Conservation (phyloP, 139 green algal genomes). For the Nannochloris sp. region DNA sequence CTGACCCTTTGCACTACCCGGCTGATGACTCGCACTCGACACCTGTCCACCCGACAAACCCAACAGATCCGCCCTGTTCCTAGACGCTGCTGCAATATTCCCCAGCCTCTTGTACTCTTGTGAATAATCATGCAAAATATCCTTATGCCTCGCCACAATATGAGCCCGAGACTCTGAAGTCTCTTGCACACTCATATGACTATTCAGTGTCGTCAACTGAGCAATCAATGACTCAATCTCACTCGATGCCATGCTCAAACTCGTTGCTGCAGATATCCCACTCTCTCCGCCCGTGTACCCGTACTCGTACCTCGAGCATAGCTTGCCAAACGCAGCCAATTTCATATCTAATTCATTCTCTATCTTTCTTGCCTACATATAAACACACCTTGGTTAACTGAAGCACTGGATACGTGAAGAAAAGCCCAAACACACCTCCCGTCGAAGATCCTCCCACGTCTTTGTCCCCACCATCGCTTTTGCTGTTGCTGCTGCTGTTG, state of each 20-base stretch:
- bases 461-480: not conserved
- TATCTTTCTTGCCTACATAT: conserved; percentile 68
- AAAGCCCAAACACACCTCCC: not conserved
- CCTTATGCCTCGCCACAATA: conserved; percentile 80
- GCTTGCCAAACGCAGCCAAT: conserved; percentile 75
- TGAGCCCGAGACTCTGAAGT: conserved; percentile 61
- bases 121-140: conserved; percentile 85
- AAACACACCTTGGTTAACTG: not conserved
- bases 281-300: conserved; percentile 34
- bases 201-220: conserved; percentile 74
- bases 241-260: conserved; percentile 48
- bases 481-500: not conserved
- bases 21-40: not conserved
- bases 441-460: conserved; percentile 1
- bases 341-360: conserved; percentile 89
- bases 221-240: conserved; percentile 71
- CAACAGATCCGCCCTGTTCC: conserved; percentile 67
- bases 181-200: conserved; percentile 52
- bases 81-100: conserved; percentile 43
- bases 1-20: conserved; percentile 21
- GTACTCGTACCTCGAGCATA: conserved; percentile 66
- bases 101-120: conserved; percentile 75
- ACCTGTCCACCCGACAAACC: conserved; percentile 17
- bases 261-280: conserved; percentile 37
- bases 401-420: conserved; percentile 19